Percentiles rank a stretch among this genome's conserved stretches.
Conservation (phyloP, 2,329 filamentous ascomycete genomes). For the Neopestalotiopsis sp. region DNA sequence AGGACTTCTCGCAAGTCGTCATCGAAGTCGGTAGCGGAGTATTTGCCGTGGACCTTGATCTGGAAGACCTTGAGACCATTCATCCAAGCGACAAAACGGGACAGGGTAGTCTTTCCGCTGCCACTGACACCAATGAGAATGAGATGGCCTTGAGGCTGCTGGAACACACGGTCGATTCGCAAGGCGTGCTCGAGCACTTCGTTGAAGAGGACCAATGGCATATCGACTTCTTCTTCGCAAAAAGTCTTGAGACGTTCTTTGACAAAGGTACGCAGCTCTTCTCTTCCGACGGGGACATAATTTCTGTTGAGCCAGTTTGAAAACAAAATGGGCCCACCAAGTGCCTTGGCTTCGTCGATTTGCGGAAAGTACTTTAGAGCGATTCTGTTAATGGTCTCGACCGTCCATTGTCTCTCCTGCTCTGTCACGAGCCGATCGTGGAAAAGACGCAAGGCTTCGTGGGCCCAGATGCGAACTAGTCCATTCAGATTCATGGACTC, state of each 20-base stretch:
- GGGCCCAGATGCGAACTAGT: conserved; percentile 95
- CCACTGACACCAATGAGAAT: conserved; percentile 99
- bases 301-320: conserved; percentile 99
- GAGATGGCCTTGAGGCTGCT: conserved; percentile 96
- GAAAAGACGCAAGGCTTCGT: conserved; percentile 94
- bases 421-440: conserved; percentile 95
- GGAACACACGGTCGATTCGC: conserved; percentile 97
- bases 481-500: conserved; percentile 89
- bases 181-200: conserved; percentile 98
- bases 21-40: conserved; percentile 97
- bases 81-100: conserved; percentile 99
- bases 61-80: conserved; percentile 99
- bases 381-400: conserved; percentile 84
- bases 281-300: conserved; percentile 94
- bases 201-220: conserved; percentile 98
- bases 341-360: conserved; percentile 87
- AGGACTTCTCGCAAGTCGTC: conserved; percentile 95
- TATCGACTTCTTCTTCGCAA: conserved; percentile 99
- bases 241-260: conserved; percentile 97
- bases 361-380: conserved; percentile 92
- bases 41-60: conserved; percentile 99
- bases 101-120: conserved; percentile 97
- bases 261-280: conserved; percentile 94
- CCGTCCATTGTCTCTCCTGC: conserved; percentile 94
- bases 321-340: conserved; percentile 93